phyloP scores from a whole-genome alignment of 2,329 filamentous ascomycete species.

The Zasmidium cellare region DNA sequence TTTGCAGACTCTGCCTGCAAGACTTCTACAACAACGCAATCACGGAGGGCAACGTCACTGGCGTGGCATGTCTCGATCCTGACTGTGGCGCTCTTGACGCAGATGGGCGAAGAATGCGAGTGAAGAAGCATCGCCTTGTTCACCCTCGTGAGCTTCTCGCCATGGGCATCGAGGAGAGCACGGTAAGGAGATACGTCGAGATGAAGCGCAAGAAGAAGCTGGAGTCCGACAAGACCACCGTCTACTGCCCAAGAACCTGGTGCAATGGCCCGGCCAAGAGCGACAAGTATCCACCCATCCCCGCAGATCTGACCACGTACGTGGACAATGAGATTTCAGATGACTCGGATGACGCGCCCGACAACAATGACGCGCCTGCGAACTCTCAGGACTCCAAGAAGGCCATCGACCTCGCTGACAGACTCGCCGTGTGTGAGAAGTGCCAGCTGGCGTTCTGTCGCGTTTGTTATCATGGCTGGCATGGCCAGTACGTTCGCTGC shows the following conservation, averaged over 20 bases:
- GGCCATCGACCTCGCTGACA: conserved; percentile 51
- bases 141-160: conserved; percentile 76
- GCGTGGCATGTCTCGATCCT: conserved; percentile 77
- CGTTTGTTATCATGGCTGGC: conserved; percentile 79
- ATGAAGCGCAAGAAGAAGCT: conserved; percentile 91
- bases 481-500: conserved; percentile 79
- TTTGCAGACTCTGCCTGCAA: conserved; percentile 82
- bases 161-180: conserved; percentile 57
- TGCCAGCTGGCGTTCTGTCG: conserved; percentile 87
- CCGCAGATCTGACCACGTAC: conserved; percentile 41
- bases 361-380: conserved; percentile 26
- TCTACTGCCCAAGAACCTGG: conserved; percentile 91
- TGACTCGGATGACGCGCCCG: conserved; percentile 23
- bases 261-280: conserved; percentile 82
- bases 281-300: conserved; percentile 48
- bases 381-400: conserved; percentile 2
- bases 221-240: conserved; percentile 85
- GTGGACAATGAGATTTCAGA: conserved; percentile 37
- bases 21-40: conserved; percentile 91
- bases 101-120: conserved; percentile 33
- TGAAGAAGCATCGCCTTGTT: conserved; percentile 67
- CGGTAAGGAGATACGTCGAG: conserved; percentile 81
- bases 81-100: conserved; percentile 67
- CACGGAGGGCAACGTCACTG: conserved; percentile 75
- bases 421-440: conserved; percentile 82